A percentile compares a stretch with the other conserved stretches of the same genome.
phyloP scores from a whole-genome alignment of 352 stramenopile species.

The Phytophthora quininea region DNA sequence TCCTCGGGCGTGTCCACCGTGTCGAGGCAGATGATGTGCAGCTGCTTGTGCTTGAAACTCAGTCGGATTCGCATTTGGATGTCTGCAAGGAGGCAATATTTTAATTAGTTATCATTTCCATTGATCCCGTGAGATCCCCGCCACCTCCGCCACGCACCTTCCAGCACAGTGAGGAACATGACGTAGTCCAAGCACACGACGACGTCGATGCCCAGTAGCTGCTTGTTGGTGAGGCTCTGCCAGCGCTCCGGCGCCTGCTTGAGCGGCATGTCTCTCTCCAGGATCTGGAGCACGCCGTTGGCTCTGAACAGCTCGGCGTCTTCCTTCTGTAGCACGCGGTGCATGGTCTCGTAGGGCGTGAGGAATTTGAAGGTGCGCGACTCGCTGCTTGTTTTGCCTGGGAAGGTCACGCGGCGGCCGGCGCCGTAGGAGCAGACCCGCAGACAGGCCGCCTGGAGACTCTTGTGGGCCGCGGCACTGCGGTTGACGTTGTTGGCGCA shows the following conservation, averaged over 20 bases:
- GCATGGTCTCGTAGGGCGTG: conserved; percentile 74
- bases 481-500: conserved; percentile 90
- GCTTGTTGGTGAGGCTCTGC: conserved; percentile 71
- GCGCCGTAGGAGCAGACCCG: conserved; percentile 79
- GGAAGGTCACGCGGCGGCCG: conserved; percentile 64
- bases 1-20: conserved; percentile 76
- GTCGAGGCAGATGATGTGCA: conserved; percentile 86
- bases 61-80: conserved; percentile 55
- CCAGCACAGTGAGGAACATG: conserved; percentile 79
- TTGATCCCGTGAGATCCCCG: too few relatives aligned
- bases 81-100: conserved; percentile 27
- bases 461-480: conserved; percentile 76
- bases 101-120: too few relatives aligned
- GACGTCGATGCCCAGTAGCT: conserved; percentile 70
- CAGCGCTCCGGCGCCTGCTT: conserved; percentile 79
- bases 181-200: conserved; percentile 84
- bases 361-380: conserved; percentile 68
- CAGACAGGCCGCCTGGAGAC: conserved; percentile 56
- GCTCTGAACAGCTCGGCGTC: conserved; percentile 52
- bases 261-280: conserved; percentile 73
- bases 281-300: conserved; percentile 75
- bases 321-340: conserved; percentile 54
- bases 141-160: conserved; percentile 34
- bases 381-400: conserved; percentile 39
- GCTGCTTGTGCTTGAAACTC: conserved; percentile 50